phyloP scores from a whole-genome alignment of 352 stramenopile species.

The Phytophthora cactorum region DNA sequence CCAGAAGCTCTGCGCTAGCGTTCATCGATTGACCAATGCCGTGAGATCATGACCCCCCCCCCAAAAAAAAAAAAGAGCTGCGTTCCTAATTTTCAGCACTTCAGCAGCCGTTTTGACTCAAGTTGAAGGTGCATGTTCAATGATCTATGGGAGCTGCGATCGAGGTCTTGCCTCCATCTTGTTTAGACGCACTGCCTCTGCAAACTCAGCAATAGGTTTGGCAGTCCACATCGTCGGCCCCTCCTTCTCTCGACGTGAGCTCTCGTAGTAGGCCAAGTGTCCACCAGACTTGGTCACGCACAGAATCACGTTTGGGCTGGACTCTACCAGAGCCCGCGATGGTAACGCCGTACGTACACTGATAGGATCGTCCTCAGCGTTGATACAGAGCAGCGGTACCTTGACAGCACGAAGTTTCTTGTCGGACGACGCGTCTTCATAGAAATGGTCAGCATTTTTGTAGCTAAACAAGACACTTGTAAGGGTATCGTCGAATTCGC shows the following conservation, averaged over 20 bases:
- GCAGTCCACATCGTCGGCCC: conserved; percentile 43
- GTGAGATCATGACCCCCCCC: too few species aligned
- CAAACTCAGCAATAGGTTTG: conserved; percentile 51
- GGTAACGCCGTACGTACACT: conserved; percentile 42
- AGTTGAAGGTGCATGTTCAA: too few species aligned
- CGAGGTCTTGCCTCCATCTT: conserved; percentile 2
- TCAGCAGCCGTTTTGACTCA: too few species aligned
- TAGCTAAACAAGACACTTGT: conserved; percentile 62
- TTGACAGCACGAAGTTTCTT: conserved; percentile 40
- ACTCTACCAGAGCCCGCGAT: conserved; percentile 29
- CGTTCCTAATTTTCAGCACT: too few species aligned
- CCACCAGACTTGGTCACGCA: conserved; percentile 60
- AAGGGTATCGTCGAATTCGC: conserved; percentile 64
- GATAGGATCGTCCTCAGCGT: conserved; percentile 63
- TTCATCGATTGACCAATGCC: too few species aligned
- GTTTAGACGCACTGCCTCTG: conserved; percentile 43
- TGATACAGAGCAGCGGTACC: conserved; percentile 64
- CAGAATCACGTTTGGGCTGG: conserved; percentile 63
- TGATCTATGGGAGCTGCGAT: too few species aligned
- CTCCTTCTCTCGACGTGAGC: conserved; percentile 12
- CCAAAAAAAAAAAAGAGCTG: too few species aligned
- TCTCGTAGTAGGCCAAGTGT: conserved; percentile 71
- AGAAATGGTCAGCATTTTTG: conserved; percentile 55
- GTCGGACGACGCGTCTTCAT: conserved; percentile 55
- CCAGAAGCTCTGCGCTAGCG: too few species aligned